A percentile compares a stretch with the other conserved stretches of the same genome.
Evolutionary conservation across 257 asterid species (phyloP).

Genomic region (Lithospermum erythrorhizon): DNA sequence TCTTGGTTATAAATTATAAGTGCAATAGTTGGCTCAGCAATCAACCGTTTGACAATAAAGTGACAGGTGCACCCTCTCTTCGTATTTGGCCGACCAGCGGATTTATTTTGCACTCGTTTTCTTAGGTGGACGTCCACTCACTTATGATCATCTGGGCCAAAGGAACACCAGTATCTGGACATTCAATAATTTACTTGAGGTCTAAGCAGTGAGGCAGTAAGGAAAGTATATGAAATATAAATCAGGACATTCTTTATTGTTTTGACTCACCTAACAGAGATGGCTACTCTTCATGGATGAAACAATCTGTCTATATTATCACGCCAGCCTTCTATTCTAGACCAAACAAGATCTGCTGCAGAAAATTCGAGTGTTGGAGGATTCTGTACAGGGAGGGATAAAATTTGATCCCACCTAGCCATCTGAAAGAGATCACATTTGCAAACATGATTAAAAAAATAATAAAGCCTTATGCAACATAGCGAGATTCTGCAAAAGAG

Average conservation of each 20-base stretch:
- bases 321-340: constrained; percentile 88
- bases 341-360: constrained; percentile 84
- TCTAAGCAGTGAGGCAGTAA: background rate
- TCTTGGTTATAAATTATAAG: constrained; percentile 77
- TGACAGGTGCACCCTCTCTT: constrained; percentile 97
- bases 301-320: constrained; percentile 77
- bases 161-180: constrained; percentile 94
- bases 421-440: constrained; percentile 32
- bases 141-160: constrained; percentile 92
- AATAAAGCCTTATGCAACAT: too few relatives aligned
- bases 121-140: too few relatives aligned
- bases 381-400: constrained; percentile 86
- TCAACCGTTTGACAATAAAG: constrained; percentile 82
- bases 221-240: background rate
- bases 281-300: constrained; percentile 86
- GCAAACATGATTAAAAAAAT: background rate
- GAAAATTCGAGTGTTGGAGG: constrained; percentile 83
- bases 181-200: constrained; percentile 11
- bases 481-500: too few relatives aligned
- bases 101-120: constrained; percentile 62
- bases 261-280: constrained; percentile 87
- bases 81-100: constrained; percentile 91
- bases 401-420: constrained; percentile 98
- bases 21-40: constrained; percentile 85
- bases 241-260: constrained; percentile 72